Evolutionary conservation across 805 yeast genomes (phyloP), one percentile per base, ranked within the genome.

Genomic region (Wickerhamiella qilinensis): DNA sequence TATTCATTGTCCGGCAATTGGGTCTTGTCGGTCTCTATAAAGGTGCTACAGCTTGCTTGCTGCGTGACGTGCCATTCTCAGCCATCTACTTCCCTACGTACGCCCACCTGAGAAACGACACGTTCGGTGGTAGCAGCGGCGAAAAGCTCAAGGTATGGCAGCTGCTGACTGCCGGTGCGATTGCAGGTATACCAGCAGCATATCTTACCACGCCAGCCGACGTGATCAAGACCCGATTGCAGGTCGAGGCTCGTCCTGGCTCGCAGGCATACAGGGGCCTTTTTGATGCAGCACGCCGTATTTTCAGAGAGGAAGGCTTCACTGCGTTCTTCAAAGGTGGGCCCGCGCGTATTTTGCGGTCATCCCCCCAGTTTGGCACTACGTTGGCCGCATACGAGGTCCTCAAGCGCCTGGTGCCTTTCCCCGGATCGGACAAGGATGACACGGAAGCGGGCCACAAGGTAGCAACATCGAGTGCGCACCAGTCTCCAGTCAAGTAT

Each of bases 171-270:
- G 73, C 93, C 43, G 98, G 98, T 59, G 96, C 94, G 9, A 56
- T 86, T 46, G 97, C 98, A 12, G 98, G 97, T 55, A 84, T 93
- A 65, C 98, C 98, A 8, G 93, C 97, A 22, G 97, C 97, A 9
- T 88, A 80, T 58, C 64, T 86, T 47, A 88, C 98, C 2, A 88
- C 98, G 0, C 98, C 98, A 2, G 85, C 84, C 53, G 98, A 88
- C 65, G 97, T 88, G 36, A 81, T 91, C 51, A 88, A 88, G 64
- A 88, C 98, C 3, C 76, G 97, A 59, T 65, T 88, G 46, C 98
- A 88, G 63, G 76, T 84, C 43, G 93, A 77, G 56, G 68, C 83
- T 4, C 74, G 78, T 45, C 62, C 68, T 40, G 88, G 86, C 39
- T 94, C 83, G 52, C 69, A 80, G 14, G 71, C 71, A 34, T 88